phyloP scores from a whole-genome alignment of 148 eudicot genomes.

The Rhododendron molle region DNA sequence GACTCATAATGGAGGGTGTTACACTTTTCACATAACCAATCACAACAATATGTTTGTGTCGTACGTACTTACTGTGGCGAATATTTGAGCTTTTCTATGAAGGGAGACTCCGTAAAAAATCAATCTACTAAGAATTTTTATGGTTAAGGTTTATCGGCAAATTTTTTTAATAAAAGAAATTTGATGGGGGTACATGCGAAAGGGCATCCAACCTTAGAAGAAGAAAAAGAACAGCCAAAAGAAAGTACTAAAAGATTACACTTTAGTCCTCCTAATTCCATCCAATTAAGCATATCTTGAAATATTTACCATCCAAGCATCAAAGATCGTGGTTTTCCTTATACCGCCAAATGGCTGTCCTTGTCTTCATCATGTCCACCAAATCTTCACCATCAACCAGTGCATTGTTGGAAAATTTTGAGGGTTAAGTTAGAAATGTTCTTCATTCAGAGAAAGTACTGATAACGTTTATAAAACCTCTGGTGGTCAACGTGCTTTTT shows the following conservation, averaged over 20 bases:
- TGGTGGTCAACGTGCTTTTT: not conserved
- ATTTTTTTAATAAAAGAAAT: too few relatives aligned
- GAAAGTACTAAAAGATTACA: not conserved
- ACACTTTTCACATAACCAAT: not conserved
- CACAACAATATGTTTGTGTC: not conserved
- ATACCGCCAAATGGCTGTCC: too few relatives aligned
- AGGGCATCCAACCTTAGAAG: too few relatives aligned
- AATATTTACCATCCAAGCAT: too few relatives aligned
- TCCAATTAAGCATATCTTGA: too few relatives aligned
- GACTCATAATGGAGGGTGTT: not conserved
- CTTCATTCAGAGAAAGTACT: not conserved
- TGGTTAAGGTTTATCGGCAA: not conserved
- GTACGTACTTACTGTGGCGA: not conserved
- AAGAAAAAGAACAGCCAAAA: too few relatives aligned
- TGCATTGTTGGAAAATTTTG: too few relatives aligned
- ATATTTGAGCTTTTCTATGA: not conserved
- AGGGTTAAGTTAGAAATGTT: not conserved
- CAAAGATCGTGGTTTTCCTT: too few relatives aligned
- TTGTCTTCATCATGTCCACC: too few relatives aligned
- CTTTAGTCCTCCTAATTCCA: too few relatives aligned
- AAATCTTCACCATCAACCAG: too few relatives aligned
- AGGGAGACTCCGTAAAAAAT: not conserved
- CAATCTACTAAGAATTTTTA: not conserved
- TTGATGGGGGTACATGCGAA: too few relatives aligned
- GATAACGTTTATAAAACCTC: not conserved